Evolutionary conservation across 108 stramenopile genomes (phyloP).

Genomic region (Phaeodactylum tricornutum): DNA sequence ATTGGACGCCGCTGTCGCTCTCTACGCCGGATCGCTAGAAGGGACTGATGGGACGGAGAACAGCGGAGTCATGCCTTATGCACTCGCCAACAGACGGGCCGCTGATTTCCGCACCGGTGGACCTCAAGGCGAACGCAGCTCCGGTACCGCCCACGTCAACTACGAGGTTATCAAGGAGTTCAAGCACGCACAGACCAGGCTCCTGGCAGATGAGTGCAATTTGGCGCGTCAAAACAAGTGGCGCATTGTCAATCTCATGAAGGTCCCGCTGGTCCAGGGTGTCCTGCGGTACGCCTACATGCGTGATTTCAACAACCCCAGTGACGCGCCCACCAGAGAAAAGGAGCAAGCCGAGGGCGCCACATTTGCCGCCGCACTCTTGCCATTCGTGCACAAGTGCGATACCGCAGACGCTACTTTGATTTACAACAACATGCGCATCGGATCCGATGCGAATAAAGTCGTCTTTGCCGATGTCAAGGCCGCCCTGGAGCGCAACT

Average conservation of each 20-base stretch:
- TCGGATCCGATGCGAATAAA: conserved; percentile 9
- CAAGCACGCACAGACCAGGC: conserved; percentile 25
- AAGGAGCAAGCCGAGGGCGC: conserved; percentile 55
- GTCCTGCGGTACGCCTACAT: conserved; percentile 40
- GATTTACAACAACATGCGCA: conserved; percentile 40
- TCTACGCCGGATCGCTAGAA: conserved; percentile 47
- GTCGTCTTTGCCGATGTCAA: conserved; percentile 36
- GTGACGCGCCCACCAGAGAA: conserved; percentile 17
- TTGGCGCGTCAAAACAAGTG: conserved; percentile 23
- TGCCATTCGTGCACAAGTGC: conserved; percentile 44
- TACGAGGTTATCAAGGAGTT: conserved; percentile 35
- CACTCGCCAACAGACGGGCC: conserved; percentile 53
- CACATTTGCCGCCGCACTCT: conserved; percentile 48
- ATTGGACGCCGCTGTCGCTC: conserved; percentile 59
- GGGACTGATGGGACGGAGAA: conserved; percentile 24
- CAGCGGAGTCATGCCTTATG: conserved; percentile 38
- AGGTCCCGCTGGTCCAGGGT: conserved; percentile 61
- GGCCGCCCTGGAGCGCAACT: conserved; percentile 51
- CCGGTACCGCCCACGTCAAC: conserved; percentile 41
- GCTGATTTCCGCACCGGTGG: conserved; percentile 48
- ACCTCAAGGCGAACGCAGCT: conserved; percentile 12
- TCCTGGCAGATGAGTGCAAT: conserved; percentile 20
- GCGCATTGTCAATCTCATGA: conserved; percentile 41
- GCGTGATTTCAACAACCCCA: background rate
- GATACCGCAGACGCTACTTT: conserved; percentile 27